A percentile compares a stretch with the other conserved stretches of the same genome.
Conservation (phyloP, 345 rosid genomes). For the Boechera stricta region DNA sequence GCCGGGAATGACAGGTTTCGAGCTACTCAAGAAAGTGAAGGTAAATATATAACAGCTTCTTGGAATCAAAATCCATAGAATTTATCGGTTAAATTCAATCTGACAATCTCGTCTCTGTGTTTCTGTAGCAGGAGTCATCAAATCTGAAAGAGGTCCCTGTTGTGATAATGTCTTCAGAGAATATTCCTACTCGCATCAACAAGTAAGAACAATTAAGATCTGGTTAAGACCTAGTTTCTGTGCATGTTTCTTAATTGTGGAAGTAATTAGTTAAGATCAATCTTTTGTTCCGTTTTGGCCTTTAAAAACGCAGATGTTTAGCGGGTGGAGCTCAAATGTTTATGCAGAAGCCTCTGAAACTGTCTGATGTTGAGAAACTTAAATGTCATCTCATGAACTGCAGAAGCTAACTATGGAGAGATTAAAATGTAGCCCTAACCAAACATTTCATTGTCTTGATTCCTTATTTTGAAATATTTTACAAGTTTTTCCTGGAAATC, state of each 20-base stretch:
- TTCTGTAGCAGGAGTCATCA: constrained; percentile 71
- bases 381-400: constrained; percentile 59
- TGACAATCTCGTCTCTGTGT: neutral
- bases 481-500: constrained; percentile 15
- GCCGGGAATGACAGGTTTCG: constrained; percentile 97
- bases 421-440: constrained; percentile 24
- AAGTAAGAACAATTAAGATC: constrained; percentile 50
- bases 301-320: constrained; percentile 55
- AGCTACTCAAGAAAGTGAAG: constrained; percentile 86
- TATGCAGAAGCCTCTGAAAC: constrained; percentile 85
- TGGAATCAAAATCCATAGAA: neutral
- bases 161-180: constrained; percentile 88
- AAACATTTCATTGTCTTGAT: constrained; percentile 23
- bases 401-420: constrained; percentile 34
- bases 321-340: constrained; percentile 95
- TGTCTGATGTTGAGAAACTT: constrained; percentile 68
- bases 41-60: constrained; percentile 40
- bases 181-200: constrained; percentile 69
- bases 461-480: constrained; percentile 1
- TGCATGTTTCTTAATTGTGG: neutral
- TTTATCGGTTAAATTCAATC: neutral
- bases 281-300: neutral
- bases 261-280: neutral
- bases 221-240: neutral
- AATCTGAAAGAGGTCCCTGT: constrained; percentile 78